Evolutionary conservation across 192 early-diverging fungal genomes (phyloP), one percentile per base, ranked within the genome.

Genomic region (Podila clonocystis): DNA sequence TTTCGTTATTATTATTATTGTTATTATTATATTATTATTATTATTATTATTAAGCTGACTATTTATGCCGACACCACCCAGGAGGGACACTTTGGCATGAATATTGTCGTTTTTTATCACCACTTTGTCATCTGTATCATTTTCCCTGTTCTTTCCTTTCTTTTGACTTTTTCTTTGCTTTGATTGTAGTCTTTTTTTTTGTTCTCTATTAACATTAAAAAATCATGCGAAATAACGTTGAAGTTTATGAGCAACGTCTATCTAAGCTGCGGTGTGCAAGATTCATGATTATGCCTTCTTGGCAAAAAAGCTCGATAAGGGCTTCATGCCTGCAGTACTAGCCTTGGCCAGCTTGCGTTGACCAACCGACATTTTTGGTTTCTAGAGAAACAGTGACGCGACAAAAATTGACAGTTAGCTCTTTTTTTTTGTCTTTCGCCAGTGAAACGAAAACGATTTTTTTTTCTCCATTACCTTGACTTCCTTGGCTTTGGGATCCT

Each of bases 241-340:
- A 17, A 45, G 41, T 45, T 45, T 15, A 9, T 17, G 41, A 45
- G 4, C 11, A 13, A 9, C 11, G 38, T 15, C 13, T 0, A 15
- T 45, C 41, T 15, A 45, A 45, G 41, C 15, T 45, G 41, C 13
- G 15, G 41, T 45, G 11, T 55, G 50, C 6, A 5, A 24, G 15
- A 4, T 55, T 55, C 4, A 24, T 9, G 3, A 55, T 15, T 45
- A 45, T 4, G 52, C 52, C 52, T 86, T 85, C 62, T 87, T 87
- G n/a, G 68, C 62, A 73, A 87, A 87, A 65, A 85, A 87, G 45
- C 73, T 68, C 2, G 82, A 75, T 41, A 87, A 36, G 13, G 82
- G 78, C 65, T 85, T 83, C 86, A 87, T 87, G 31, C 86, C 86
- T 70, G 78, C 70, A 30, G 68, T 87, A 48, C 75, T 85, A 13